Evolutionary conservation across 1,284 basidiomycete species (phyloP), one percentile per base, ranked within the genome.

Genomic region (Trametes hirsuta): DNA sequence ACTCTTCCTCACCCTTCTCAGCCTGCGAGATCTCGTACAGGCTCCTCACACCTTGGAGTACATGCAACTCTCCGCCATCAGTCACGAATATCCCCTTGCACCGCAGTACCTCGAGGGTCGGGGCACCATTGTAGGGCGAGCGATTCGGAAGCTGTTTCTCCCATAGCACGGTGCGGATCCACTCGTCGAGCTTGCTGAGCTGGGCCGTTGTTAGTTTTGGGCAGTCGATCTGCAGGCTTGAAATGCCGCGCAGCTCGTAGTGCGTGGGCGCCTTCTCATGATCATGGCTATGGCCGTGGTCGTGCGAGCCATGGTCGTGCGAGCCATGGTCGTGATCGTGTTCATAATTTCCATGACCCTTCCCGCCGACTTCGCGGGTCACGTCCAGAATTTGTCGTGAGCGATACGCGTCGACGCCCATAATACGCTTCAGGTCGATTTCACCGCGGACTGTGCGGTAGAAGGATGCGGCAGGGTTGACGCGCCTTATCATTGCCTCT

Each of bases 1-100:
- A 63, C 42, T 61, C 68, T 53, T 68, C 68, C 14, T 77, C 74
- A 46, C 67, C 68, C 21, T 63, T 72, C 18, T 75, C 72, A 59
- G 87, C 75, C 57, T 80, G 75, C 2, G 78, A 76, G 18, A 95
- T 81, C 65, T 97, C 95, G 70, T 95, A 97, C 73, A 96, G 80
- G 67, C 81, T 92, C 63, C 90, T 80, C 11, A 97, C 95, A 2
- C 94, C 95, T 70, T 97, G 95, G 37, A 97, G 74, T 53, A 96
- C 84, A 66, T 85, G 85, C 58, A 83, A 81, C 57, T 81, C 76
- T 4, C 88, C 89, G 0, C 75, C 76, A 0, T 79, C 73, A 3
- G 80, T 72, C 4, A 76, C 69, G 65, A 94, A 85, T 37, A 93
- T 79, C 8, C 94, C 94, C 72, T 97, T 97, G 67, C 91, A 93